phyloP scores from a whole-genome alignment of 1,284 basidiomycete species.

The Afroboletus lepidellus region DNA sequence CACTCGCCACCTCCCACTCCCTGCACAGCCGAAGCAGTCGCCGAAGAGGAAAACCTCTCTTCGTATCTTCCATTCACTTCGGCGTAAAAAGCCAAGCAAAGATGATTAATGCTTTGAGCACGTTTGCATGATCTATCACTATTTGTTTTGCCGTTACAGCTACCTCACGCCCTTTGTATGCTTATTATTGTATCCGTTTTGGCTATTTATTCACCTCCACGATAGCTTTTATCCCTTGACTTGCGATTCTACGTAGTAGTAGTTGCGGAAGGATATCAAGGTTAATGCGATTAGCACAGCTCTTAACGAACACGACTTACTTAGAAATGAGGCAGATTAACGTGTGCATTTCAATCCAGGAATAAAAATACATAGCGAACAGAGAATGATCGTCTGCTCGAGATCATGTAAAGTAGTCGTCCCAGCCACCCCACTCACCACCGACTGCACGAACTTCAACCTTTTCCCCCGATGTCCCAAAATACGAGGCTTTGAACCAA shows the following conservation, averaged over 20 bases:
- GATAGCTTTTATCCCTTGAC: constrained; percentile 10
- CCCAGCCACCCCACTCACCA: constrained; percentile 73
- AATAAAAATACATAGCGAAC: constrained; percentile 5
- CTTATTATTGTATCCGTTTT: constrained; percentile 23
- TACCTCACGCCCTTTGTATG: constrained; percentile 23
- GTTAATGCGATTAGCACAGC: constrained; percentile 15
- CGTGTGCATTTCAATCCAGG: background rate
- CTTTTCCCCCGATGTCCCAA: constrained; percentile 70
- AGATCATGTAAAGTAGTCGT: constrained; percentile 51
- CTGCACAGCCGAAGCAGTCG: constrained; percentile 10
- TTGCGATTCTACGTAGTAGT: constrained; percentile 10
- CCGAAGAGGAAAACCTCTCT: constrained; percentile 30
- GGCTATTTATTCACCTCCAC: constrained; percentile 26
- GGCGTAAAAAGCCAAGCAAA: constrained; percentile 35
- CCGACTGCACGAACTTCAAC: constrained; percentile 62
- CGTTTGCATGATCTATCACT: constrained; percentile 26
- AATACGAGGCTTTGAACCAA: constrained; percentile 77
- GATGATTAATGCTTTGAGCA: constrained; percentile 15
- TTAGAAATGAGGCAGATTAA: background rate
- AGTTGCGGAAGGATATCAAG: constrained; percentile 20
- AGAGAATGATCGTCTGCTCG: too few species aligned
- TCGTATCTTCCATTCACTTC: constrained; percentile 31
- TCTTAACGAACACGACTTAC: constrained; percentile 5
- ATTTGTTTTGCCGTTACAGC: constrained; percentile 21
- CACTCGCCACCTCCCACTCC: constrained; percentile 36